These are phyloP conservation scores for Coelastrella sp. DNA, from an alignment of 139 green algal genomes.

Conservation along the genomic window DNA sequence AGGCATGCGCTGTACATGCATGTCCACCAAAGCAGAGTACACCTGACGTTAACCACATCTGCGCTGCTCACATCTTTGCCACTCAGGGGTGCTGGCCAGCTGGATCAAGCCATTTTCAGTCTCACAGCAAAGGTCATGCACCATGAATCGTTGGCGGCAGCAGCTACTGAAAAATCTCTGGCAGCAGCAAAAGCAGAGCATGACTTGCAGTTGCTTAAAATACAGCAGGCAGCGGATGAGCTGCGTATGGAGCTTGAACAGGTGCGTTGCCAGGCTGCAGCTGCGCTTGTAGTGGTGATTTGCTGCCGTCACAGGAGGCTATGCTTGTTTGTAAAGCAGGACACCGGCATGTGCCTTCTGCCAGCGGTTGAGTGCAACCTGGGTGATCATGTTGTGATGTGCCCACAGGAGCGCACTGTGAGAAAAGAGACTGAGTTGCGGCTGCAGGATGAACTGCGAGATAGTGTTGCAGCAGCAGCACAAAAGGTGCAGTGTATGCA, in stretches of 20 bases:
- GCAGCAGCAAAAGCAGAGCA: conserved; percentile 18
- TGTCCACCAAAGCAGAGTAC: too few relatives aligned
- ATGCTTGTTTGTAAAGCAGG: too few relatives aligned
- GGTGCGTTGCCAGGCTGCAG: conserved; percentile 5
- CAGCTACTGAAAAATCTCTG: conserved; percentile 29
- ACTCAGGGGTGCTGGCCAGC: conserved; percentile 14
- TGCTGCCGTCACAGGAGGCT: too few relatives aligned
- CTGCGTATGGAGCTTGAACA: conserved; percentile 45
- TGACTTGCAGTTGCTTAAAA: conserved; percentile 49
- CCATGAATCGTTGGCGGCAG: conserved; percentile 16
- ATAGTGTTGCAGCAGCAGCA: conserved; percentile 46
- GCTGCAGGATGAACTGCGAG: conserved; percentile 44
- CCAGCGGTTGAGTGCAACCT: neutral
- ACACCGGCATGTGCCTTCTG: neutral
- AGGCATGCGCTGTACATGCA: too few relatives aligned
- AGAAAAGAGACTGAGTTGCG: neutral
- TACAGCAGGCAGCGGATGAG: conserved; percentile 54
- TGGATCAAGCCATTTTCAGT: conserved; percentile 53
- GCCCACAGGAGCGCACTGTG: neutral
- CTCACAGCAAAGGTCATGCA: conserved; percentile 19
- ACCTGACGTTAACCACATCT: too few relatives aligned
- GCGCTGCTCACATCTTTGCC: too few relatives aligned
- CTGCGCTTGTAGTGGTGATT: too few relatives aligned
- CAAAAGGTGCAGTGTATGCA: conserved; percentile 9
- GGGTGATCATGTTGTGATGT: neutral